Evolutionary conservation across 192 early-diverging fungal genomes (phyloP), one percentile per base, ranked within the genome.

Genomic region (Coemansia pectinata): DNA sequence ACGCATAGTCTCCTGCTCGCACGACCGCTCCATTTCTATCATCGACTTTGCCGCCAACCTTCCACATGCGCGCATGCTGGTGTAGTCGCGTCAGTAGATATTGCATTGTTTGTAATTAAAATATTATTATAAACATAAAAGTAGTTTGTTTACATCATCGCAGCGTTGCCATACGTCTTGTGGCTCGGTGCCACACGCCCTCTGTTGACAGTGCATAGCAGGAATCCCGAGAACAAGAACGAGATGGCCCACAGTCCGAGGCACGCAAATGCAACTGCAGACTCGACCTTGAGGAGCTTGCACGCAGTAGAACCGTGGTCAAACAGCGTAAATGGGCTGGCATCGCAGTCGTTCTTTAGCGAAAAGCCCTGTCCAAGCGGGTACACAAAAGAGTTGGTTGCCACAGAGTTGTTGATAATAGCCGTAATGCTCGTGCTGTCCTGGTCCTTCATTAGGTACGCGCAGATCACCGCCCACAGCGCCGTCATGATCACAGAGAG

Each of bases 1-100:
- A 33, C 91, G 89, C 65, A 94, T 97, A 33, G 89, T 97, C 6
- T 91, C 90, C 39, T 93, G 93, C 66, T 90, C 89, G n/a, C 89
- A 91, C 45, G 88, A 88, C 60, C 87, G 88, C 38, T 78, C 81
- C 2, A 61, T 83, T 6, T 66, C 77, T 5, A 70, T 83, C 25
- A 70, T 76, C 34, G 81, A 83, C 52, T 83, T 83, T 72, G 76
- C 60, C 4, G 66, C 73, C 34, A 67, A 69, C 5, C 53, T 83
- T 19, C 57, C 69, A 15, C 65, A 75, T 25, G 76, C 70, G 12
- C 72, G 77, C 2, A 69, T 78, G 48, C 47, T 82, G 19, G 15
- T 69, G 14, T 71, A 72, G 45, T 21, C 36, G 27, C 12, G 1
- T 34, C 23, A 33, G 21, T 45, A 63, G 40, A 9, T 14, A 15